These are phyloP conservation scores for Begonia loranthoides DNA, from an alignment of 306 rosid species.

Conservation along the genomic window DNA sequence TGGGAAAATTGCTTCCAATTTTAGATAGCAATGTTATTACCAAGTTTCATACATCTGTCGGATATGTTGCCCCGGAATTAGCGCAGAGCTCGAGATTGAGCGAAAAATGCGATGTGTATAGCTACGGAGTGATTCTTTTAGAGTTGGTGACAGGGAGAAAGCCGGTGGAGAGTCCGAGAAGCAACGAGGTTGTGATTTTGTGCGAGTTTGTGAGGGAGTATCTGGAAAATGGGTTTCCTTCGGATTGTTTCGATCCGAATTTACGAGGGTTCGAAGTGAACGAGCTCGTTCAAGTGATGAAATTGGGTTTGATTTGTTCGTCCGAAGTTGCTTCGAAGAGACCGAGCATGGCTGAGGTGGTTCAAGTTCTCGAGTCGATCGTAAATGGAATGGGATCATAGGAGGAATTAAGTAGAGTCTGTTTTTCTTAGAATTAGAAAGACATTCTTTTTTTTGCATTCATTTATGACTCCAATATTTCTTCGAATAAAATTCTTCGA, in stretches of 20 bases:
- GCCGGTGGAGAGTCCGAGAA: conserved; percentile 86
- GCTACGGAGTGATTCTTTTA: conserved; percentile 87
- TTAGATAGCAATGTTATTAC: conserved; percentile 69
- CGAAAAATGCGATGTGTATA: conserved; percentile 90
- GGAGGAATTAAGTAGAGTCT: conserved; percentile 7
- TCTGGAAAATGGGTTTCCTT: conserved; percentile 70
- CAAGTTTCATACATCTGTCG: conserved; percentile 71
- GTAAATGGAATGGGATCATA: conserved; percentile 65
- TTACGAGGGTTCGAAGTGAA: conserved; percentile 67
- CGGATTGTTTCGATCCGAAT: conserved; percentile 72
- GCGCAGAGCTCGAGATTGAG: conserved; percentile 80
- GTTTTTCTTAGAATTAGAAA: neutral
- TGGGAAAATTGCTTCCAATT: conserved; percentile 82
- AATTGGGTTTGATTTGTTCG: conserved; percentile 76
- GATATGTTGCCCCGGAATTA: conserved; percentile 94
- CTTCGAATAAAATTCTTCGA: too few relatives aligned
- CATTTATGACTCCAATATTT: neutral
- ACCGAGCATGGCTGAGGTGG: conserved; percentile 97
- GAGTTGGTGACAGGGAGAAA: conserved; percentile 95
- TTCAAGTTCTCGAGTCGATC: conserved; percentile 93
- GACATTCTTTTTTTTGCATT: conserved; percentile 4
- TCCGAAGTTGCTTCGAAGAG: conserved; percentile 78
- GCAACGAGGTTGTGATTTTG: conserved; percentile 68
- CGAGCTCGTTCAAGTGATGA: conserved; percentile 88
- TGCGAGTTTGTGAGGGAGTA: conserved; percentile 74